These are phyloP conservation scores for Cephalotrichum gorgonifer DNA, from an alignment of 2,329 filamentous ascomycete genomes.

Conservation along the genomic window DNA sequence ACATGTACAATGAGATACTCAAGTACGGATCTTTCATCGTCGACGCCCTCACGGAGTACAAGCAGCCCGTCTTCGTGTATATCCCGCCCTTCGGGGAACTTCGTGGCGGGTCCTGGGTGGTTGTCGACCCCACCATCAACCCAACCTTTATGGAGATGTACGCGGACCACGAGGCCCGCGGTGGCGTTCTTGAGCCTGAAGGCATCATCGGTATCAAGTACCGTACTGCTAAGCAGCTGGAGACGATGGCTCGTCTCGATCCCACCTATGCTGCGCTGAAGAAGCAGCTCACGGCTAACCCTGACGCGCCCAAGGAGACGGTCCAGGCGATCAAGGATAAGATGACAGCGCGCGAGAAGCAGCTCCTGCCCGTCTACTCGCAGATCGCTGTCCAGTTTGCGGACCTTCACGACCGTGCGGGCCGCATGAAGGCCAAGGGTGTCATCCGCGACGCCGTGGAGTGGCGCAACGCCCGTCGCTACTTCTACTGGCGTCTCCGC, in stretches of 20 bases:
- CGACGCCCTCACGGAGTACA: conserved; percentile 93
- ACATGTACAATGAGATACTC: conserved; percentile 99
- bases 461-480: conserved; percentile 84
- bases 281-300: conserved; percentile 59
- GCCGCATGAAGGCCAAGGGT: conserved; percentile 97
- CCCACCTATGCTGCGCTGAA: conserved; percentile 73
- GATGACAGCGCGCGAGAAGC: conserved; percentile 77
- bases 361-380: conserved; percentile 82
- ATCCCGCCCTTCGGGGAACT: conserved; percentile 95
- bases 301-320: conserved; percentile 59
- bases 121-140: conserved; percentile 98
- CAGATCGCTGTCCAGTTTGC: conserved; percentile 97
- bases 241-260: conserved; percentile 94
- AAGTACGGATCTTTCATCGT: conserved; percentile 99
- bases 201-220: conserved; percentile 99
- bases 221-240: conserved; percentile 91
- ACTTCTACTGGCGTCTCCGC: conserved; percentile 99
- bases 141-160: conserved; percentile 98
- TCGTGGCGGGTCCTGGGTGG: conserved; percentile 98
- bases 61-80: conserved; percentile 98
- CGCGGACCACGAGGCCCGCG: conserved; percentile 85
- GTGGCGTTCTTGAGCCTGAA: conserved; percentile 95
- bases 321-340: conserved; percentile 70
- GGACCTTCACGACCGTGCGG: conserved; percentile 91
- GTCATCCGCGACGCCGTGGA: conserved; percentile 74